Percentiles rank a stretch among this genome's conserved stretches.
Conservation (phyloP, 345 rosid species). For the Nasturtium officinale region DNA sequence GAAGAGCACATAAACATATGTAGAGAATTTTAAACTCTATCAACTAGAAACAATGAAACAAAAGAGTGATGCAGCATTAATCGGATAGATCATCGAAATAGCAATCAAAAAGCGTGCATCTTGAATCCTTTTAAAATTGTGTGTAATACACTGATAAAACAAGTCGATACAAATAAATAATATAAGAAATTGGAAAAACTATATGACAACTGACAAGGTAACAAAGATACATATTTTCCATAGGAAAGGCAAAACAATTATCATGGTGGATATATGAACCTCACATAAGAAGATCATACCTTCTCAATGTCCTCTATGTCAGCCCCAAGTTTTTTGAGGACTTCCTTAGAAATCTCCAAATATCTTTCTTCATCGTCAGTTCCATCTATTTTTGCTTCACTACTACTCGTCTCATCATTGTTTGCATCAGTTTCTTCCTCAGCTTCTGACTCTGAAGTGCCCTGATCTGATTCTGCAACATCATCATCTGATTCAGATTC, state of each 20-base stretch:
- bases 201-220: neutral
- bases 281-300: slow-evolving; percentile 50
- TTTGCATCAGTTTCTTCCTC: slow-evolving; percentile 79
- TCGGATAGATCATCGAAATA: slow-evolving; percentile 8
- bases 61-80: slow-evolving; percentile 6
- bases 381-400: slow-evolving; percentile 66
- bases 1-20: slow-evolving; percentile 11
- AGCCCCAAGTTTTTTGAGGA: slow-evolving; percentile 78
- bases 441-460: slow-evolving; percentile 74
- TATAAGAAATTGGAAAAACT: neutral
- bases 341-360: slow-evolving; percentile 72
- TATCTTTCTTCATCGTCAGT: slow-evolving; percentile 74
- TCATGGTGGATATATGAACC: slow-evolving; percentile 1
- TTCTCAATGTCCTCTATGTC: slow-evolving; percentile 76
- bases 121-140: neutral
- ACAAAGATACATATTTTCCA: slow-evolving; percentile 14
- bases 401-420: slow-evolving; percentile 62
- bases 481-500: slow-evolving; percentile 80
- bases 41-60: neutral
- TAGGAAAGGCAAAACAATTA: neutral
- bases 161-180: neutral
- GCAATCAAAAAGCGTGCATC: slow-evolving; percentile 5
- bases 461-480: slow-evolving; percentile 58
- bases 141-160: neutral
- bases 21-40: slow-evolving; percentile 3